Conservation (phyloP, 2,329 filamentous ascomycete genomes). For the Colletotrichum eremochloae region DNA sequence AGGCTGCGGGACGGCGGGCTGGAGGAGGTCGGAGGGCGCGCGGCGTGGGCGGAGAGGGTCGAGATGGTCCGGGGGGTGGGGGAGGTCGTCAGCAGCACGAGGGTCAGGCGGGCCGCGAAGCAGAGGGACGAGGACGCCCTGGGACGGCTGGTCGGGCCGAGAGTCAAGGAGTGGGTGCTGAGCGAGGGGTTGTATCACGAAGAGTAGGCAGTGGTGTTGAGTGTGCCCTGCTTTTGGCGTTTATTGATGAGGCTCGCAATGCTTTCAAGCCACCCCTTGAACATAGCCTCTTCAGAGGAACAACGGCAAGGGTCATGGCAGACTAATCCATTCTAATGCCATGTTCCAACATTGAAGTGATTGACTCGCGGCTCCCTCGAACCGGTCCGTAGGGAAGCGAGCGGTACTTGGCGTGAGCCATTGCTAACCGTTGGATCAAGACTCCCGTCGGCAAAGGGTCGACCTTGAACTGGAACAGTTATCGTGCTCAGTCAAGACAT, state of each 20-base stretch:
- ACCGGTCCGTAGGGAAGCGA: neutral
- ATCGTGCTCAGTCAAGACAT: neutral
- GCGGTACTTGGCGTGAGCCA: neutral
- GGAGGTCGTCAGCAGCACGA: conserved; percentile 69
- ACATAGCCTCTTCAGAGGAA: neutral
- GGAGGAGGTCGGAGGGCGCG: conserved; percentile 66
- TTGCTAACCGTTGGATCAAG: neutral
- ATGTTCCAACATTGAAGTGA: neutral
- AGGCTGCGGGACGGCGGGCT: conserved; percentile 61
- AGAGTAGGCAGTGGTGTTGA: conserved; percentile 40
- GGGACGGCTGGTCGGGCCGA: conserved; percentile 65
- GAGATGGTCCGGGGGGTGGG: conserved; percentile 66
- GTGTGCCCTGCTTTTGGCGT: no score
- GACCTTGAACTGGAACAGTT: neutral
- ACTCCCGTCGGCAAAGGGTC: neutral
- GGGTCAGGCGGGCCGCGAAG: conserved; percentile 70
- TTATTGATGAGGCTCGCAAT: neutral
- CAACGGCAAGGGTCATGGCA: neutral
- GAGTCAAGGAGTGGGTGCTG: conserved; percentile 71
- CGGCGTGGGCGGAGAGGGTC: conserved; percentile 71
- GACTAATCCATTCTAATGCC: no score
- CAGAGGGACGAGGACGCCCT: conserved; percentile 62
- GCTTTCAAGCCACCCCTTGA: neutral
- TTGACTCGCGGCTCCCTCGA: neutral
- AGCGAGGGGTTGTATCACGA: conserved; percentile 67